A percentile compares a stretch with the other conserved stretches of the same genome.
Conservation (phyloP, 176 grass and related monocot species). For the Hsuehochloa calcarea region DNA sequence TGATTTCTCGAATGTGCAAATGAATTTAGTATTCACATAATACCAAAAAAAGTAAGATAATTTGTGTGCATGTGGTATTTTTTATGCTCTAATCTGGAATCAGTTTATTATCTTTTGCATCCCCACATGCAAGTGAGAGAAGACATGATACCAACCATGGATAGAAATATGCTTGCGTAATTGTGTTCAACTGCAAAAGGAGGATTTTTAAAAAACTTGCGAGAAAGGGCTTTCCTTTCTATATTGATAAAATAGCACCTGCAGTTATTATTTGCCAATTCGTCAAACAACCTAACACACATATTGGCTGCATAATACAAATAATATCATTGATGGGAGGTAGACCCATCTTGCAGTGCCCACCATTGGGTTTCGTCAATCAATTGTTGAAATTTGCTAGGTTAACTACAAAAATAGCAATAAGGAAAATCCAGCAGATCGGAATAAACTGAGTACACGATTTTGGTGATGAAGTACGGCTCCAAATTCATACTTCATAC, state of each 20-base stretch:
- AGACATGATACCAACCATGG: not conserved
- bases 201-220: not conserved
- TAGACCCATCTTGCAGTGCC: not conserved
- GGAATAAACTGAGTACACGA: not conserved
- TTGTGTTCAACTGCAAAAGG: not conserved
- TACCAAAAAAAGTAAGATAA: not conserved
- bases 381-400: not conserved
- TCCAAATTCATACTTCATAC: not conserved
- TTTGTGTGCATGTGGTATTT: not conserved
- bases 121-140: not conserved
- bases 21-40: not conserved
- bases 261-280: not conserved
- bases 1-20: not conserved
- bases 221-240: not conserved
- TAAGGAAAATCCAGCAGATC: not conserved
- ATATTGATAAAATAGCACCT: not conserved
- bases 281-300: not conserved
- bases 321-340: not conserved
- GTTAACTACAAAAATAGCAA: slow-evolving; percentile 10
- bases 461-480: not conserved
- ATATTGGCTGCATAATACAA: not conserved
- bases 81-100: not conserved
- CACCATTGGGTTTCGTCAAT: not conserved
- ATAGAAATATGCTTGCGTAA: not conserved
- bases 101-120: not conserved